Evolutionary conservation across 2,329 filamentous ascomycete genomes (phyloP).

Genomic region (Fonsecaea pedrosoi): DNA sequence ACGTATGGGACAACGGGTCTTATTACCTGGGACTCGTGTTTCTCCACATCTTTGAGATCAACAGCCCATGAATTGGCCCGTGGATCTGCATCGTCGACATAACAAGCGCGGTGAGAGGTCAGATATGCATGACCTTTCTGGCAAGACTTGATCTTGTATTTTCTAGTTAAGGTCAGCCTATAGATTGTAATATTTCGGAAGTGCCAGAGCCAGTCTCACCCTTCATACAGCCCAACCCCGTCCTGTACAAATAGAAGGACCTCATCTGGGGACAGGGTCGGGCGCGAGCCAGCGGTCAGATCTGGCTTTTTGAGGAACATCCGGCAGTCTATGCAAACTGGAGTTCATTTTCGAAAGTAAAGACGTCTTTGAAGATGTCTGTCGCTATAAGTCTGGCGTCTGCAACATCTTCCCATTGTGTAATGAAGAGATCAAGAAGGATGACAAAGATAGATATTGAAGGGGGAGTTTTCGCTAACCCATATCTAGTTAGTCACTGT

Average conservation of each 20-base stretch:
- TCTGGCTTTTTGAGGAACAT: slow-evolving; percentile 98
- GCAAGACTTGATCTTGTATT: slow-evolving; percentile 91
- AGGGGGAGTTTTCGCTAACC: background rate
- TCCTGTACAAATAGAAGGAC: slow-evolving; percentile 95
- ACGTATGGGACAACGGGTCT: slow-evolving; percentile 5
- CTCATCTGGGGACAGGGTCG: slow-evolving; percentile 90
- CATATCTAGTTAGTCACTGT: slow-evolving; percentile 10
- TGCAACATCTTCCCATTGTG: background rate
- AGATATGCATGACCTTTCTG: slow-evolving; percentile 97
- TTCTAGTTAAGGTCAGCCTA: slow-evolving; percentile 60
- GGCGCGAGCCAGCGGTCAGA: slow-evolving; percentile 93
- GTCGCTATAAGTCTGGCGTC: slow-evolving; percentile 13
- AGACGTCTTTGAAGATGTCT: background rate
- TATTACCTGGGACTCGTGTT: slow-evolving; percentile 83
- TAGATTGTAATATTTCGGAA: background rate
- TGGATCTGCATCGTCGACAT: slow-evolving; percentile 87
- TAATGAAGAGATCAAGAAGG: background rate
- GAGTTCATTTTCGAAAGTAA: slow-evolving; percentile 28
- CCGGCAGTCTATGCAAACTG: slow-evolving; percentile 28
- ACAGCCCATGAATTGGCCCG: slow-evolving; percentile 83
- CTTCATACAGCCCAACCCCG: slow-evolving; percentile 95
- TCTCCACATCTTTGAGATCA: slow-evolving; percentile 88
- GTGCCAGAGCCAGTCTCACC: slow-evolving; percentile 64
- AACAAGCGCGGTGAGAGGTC: slow-evolving; percentile 94
- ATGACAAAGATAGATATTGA: background rate